Percentiles rank a stretch among this genome's conserved stretches.
phyloP scores from a whole-genome alignment of 2,329 filamentous ascomycete species.

The Fusarium sp. region DNA sequence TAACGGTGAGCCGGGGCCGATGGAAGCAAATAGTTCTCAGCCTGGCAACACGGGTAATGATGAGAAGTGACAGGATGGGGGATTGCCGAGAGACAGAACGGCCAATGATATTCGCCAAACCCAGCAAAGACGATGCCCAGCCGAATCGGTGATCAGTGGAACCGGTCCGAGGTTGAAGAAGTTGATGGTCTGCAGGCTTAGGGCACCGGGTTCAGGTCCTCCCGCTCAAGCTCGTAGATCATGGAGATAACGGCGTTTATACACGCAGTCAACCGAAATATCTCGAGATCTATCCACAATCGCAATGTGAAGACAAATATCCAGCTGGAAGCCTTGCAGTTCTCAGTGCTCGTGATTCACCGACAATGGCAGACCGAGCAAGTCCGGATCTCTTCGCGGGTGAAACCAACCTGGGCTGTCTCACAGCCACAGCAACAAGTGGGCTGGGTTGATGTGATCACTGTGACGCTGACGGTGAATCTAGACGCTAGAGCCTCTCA shows the following conservation, averaged over 20 bases:
- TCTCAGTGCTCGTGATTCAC: background rate
- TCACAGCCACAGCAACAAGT: constrained; percentile 37
- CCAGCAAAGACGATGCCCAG: background rate
- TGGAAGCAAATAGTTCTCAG: background rate
- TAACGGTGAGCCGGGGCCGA: constrained; percentile 2
- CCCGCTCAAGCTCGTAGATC: background rate
- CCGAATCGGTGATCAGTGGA: constrained; percentile 2
- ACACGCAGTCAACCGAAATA: background rate
- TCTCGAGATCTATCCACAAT: background rate
- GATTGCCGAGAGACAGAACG: background rate
- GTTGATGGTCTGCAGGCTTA: background rate
- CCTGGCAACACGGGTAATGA: background rate
- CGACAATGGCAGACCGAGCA: background rate
- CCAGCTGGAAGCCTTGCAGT: background rate
- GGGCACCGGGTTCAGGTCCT: background rate
- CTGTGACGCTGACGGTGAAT: constrained; percentile 40
- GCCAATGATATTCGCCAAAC: background rate
- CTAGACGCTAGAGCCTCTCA: constrained; percentile 31
- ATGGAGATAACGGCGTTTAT: constrained; percentile 3
- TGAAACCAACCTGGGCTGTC: constrained; percentile 33
- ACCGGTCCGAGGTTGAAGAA: background rate
- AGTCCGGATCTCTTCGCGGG: constrained; percentile 15
- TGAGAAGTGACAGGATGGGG: constrained; percentile 4
- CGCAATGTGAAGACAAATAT: background rate
- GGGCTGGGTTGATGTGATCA: constrained; percentile 32